Conservation (phyloP, 2,329 filamentous ascomycete genomes). For the Cylindrodendrum hubeiense region DNA sequence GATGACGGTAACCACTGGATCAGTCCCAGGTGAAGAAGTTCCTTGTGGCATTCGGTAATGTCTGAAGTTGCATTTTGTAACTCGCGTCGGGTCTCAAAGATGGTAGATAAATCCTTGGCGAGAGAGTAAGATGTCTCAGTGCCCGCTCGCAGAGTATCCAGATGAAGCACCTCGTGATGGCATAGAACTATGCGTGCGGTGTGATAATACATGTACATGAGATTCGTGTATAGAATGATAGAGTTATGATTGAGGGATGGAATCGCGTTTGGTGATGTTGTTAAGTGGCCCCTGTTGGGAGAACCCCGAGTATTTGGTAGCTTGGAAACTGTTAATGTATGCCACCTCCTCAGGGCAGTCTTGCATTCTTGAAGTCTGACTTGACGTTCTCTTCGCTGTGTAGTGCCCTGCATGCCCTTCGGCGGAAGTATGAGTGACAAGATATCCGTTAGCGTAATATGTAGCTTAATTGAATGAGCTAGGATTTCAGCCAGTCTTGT, state of each 20-base stretch:
- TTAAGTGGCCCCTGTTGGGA: background rate
- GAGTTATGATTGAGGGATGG: constrained; percentile 48
- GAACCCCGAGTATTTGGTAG: background rate
- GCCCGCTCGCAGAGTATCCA: constrained; percentile 44
- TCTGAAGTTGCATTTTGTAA: constrained; percentile 56
- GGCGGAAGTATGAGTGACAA: constrained; percentile 36
- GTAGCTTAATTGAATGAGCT: constrained; percentile 3
- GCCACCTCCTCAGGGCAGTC: background rate
- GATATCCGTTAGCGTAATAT: constrained; percentile 17
- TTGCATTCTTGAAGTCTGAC: background rate
- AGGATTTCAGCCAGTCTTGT: constrained; percentile 10
- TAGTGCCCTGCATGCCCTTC: constrained; percentile 42
- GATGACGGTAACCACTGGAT: constrained; percentile 59
- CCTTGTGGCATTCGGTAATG: constrained; percentile 57
- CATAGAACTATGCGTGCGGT: constrained; percentile 57
- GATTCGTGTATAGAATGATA: constrained; percentile 56
- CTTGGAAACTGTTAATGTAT: background rate
- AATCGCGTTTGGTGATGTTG: background rate
- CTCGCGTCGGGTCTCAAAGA: constrained; percentile 53
- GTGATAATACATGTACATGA: constrained; percentile 64
- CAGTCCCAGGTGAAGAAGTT: constrained; percentile 57
- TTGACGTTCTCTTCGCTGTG: background rate
- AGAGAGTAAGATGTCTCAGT: constrained; percentile 48
- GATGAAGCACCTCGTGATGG: constrained; percentile 58
- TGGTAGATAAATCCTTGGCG: constrained; percentile 33